phyloP scores from a whole-genome alignment of 352 stramenopile species.

The Pythium insidiosum region DNA sequence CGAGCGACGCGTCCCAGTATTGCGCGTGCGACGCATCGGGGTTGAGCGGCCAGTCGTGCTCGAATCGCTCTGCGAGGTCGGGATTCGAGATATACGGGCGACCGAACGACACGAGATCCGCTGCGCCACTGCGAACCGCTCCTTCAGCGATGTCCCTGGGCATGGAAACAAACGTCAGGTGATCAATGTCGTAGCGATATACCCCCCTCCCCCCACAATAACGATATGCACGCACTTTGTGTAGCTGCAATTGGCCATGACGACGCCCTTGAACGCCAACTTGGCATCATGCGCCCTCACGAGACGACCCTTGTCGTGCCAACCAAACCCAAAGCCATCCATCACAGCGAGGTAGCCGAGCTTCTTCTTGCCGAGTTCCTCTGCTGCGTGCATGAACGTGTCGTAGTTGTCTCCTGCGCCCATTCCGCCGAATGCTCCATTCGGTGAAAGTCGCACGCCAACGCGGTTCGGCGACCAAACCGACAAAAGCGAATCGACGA shows the following conservation, averaged over 20 bases:
- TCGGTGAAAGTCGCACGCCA: constrained; percentile 9
- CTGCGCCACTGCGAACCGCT: constrained; percentile 14
- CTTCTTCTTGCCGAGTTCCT: constrained; percentile 15
- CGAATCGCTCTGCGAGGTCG: constrained; percentile 4
- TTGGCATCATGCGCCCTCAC: constrained; percentile 10
- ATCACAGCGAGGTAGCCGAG: constrained; percentile 19
- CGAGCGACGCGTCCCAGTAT: constrained; percentile 2
- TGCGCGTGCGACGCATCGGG: background rate
- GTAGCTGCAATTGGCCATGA: constrained; percentile 21
- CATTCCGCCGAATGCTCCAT: constrained; percentile 11
- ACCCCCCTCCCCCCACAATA: no score
- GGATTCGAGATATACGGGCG: constrained; percentile 6
- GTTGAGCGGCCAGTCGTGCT: constrained; percentile 2
- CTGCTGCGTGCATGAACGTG: constrained; percentile 7
- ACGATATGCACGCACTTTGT: no score
- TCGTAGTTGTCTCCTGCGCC: constrained; percentile 10
- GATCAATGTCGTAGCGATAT: no score
- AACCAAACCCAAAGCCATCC: constrained; percentile 15
- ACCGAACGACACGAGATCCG: constrained; percentile 18
- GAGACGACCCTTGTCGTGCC: constrained; percentile 5
- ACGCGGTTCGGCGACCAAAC: constrained; percentile 6
- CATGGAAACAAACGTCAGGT: no score
- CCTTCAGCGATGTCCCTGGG: constrained; percentile 9
- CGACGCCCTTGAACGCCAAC: constrained; percentile 18
- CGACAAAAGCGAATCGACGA: constrained; percentile 29